Evolutionary conservation across 352 stramenopile species (phyloP).

Genomic region (Globisporangium canariense): DNA sequence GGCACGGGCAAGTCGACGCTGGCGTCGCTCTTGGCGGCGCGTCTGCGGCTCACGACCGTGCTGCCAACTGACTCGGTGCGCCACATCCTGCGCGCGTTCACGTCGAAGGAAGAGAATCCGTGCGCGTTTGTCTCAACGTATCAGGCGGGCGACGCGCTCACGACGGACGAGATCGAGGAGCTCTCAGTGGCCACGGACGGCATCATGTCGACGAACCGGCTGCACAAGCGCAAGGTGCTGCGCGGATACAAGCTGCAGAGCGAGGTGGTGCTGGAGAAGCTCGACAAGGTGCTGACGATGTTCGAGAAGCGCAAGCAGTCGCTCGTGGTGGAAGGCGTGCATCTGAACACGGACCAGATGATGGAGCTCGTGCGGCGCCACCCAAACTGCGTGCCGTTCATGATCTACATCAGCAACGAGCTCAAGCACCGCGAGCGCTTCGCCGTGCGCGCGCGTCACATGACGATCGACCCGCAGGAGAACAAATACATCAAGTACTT

Average conservation of each 20-base stretch:
- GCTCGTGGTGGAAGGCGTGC: constrained; percentile 84
- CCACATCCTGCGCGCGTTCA: constrained; percentile 78
- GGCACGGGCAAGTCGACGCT: constrained; percentile 85
- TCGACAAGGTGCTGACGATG: constrained; percentile 81
- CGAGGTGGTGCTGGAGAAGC: constrained; percentile 77
- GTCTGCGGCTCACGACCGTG: constrained; percentile 79
- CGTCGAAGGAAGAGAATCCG: constrained; percentile 74
- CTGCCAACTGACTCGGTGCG: constrained; percentile 84
- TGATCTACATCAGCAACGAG: constrained; percentile 90
- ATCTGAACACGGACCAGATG: constrained; percentile 84
- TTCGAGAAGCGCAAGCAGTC: constrained; percentile 82
- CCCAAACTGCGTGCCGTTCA: constrained; percentile 81
- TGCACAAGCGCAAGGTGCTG: constrained; percentile 82
- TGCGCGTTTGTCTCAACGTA: constrained; percentile 87
- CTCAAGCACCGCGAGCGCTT: constrained; percentile 86
- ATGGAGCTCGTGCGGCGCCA: constrained; percentile 73
- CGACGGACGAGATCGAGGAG: constrained; percentile 44
- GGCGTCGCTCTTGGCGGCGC: constrained; percentile 69
- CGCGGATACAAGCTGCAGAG: constrained; percentile 83
- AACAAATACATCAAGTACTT: constrained; percentile 93
- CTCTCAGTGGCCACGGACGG: constrained; percentile 26
- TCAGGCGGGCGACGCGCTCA: constrained; percentile 78
- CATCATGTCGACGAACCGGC: constrained; percentile 62
- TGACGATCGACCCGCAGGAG: constrained; percentile 86
- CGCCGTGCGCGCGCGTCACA: constrained; percentile 78